phyloP scores from a whole-genome alignment of 331 rosid genomes.

The Acacia concinna region DNA sequence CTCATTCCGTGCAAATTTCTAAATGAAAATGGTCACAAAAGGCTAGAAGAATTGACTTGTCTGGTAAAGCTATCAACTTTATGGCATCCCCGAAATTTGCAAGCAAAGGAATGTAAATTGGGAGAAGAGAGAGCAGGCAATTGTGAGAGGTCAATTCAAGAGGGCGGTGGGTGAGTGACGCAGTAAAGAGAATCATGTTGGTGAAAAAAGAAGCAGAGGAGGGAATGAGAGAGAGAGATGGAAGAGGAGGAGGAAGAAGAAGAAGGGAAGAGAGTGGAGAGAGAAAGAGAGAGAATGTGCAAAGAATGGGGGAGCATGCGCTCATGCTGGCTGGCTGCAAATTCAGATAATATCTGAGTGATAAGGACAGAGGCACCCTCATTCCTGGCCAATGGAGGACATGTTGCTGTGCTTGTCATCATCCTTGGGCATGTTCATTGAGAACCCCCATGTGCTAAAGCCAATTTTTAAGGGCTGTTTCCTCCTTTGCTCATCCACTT shows the following conservation, averaged over 20 bases:
- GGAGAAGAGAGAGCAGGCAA: neutral
- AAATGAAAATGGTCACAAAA: neutral
- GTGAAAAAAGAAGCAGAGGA: neutral
- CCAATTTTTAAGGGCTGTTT: constrained; percentile 50
- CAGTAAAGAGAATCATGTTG: constrained; percentile 11
- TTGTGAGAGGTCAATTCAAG: constrained; percentile 22
- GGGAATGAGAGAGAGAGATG: neutral
- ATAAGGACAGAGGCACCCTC: constrained; percentile 57
- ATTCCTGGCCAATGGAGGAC: constrained; percentile 44
- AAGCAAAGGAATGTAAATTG: constrained; percentile 8
- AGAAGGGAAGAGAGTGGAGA: neutral
- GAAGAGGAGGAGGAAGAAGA: neutral
- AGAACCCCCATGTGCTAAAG: constrained; percentile 79
- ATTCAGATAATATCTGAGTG: constrained; percentile 56
- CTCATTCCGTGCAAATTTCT: neutral
- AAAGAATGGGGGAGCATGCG: constrained; percentile 44
- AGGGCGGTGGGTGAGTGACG: constrained; percentile 11
- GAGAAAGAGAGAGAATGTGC: constrained; percentile 11
- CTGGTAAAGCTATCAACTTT: neutral
- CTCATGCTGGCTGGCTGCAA: constrained; percentile 28
- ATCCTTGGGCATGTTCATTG: constrained; percentile 49
- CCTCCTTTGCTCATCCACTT: constrained; percentile 10
- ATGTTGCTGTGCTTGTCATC: constrained; percentile 51
- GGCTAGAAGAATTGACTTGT: neutral
- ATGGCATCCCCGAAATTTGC: neutral